A percentile compares a stretch with the other conserved stretches of the same genome.
phyloP scores from a whole-genome alignment of 306 rosid genomes.

The Glycine tomentella region DNA sequence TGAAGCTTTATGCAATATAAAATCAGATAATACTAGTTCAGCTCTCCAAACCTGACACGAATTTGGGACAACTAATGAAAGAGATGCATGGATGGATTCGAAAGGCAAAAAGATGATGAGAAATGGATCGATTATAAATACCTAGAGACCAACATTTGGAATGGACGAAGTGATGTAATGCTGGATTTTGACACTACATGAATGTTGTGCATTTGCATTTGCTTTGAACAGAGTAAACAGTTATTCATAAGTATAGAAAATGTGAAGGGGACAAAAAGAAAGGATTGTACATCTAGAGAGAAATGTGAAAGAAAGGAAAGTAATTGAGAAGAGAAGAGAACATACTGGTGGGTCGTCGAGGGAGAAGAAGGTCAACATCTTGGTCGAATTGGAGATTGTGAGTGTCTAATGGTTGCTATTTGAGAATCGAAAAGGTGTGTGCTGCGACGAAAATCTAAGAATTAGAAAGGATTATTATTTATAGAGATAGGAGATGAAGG shows the following conservation, averaged over 20 bases:
- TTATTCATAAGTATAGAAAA: no score
- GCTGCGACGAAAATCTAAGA: no score
- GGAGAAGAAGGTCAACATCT: conserved; percentile 86
- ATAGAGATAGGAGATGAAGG: no score
- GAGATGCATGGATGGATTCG: background rate
- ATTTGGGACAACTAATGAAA: background rate
- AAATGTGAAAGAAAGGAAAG: no score
- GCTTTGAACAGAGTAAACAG: conserved; percentile 45
- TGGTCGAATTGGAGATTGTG: conserved; percentile 53
- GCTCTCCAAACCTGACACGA: conserved; percentile 83
- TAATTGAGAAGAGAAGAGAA: no score
- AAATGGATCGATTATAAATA: conserved; percentile 17
- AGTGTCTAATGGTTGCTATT: no score
- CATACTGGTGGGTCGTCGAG: conserved; percentile 54
- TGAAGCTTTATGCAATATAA: conserved; percentile 39
- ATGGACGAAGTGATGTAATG: conserved; percentile 84
- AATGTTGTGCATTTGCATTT: conserved; percentile 51
- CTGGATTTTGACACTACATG: conserved; percentile 55
- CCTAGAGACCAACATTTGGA: conserved; percentile 93
- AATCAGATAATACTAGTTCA: conserved; percentile 79
- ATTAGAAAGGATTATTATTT: no score
- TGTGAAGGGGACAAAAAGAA: no score
- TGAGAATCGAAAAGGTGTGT: no score
- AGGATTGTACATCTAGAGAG: no score
- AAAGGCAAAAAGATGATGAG: conserved; percentile 10